Evolutionary conservation across 495 filamentous ascomycete genomes (phyloP), one percentile per base, ranked within the genome.

Genomic region (Melanomma pulvis-pyrius): DNA sequence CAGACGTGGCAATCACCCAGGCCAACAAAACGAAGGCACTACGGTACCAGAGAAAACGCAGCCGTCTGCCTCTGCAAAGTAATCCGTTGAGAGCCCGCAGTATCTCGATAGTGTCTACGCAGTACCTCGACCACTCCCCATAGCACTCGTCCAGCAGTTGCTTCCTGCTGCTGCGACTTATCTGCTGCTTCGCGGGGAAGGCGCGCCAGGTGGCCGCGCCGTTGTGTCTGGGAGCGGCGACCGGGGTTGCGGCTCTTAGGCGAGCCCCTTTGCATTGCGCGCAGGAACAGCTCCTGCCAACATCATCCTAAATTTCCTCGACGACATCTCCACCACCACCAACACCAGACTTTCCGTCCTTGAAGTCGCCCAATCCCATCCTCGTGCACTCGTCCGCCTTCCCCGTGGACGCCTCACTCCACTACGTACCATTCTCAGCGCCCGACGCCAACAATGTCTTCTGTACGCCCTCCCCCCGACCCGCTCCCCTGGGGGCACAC

Each of bases 191-290:
- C 36, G 17, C 41, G 36, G 19, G 29, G 26, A 29, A 46, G 24
- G 65, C 65, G 65, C 58, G 39, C 57, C 65, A 39, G 65, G 63
- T 54, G 46, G 54, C 53, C 28, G 30, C 28, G 65, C 30, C 22
- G 44, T 17, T 19, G 50, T 26, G 49, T n/a, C 34, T 15, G 39
- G 36, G 36, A 28, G 51, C 53, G 39, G 39, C 39, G 32, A 49
- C 63, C 61, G 36, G 61, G 61, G 67, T 19, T 28, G 24, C 19
- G 30, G 53, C 57, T 13, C 34, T 59, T 71, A 71, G 39, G 68
- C 63, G 68, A 71, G 63, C 68, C 68, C 68, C 68, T 71, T 71
- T 71, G 68, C 68, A 63, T 71, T 48, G 69, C 64, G 61, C 39
- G 39, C 39, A 15, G 39, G 8, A 44, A 15, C 61, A 63, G 62